Conservation (phyloP, 495 filamentous ascomycete genomes). For the Xylaria intraflava region DNA sequence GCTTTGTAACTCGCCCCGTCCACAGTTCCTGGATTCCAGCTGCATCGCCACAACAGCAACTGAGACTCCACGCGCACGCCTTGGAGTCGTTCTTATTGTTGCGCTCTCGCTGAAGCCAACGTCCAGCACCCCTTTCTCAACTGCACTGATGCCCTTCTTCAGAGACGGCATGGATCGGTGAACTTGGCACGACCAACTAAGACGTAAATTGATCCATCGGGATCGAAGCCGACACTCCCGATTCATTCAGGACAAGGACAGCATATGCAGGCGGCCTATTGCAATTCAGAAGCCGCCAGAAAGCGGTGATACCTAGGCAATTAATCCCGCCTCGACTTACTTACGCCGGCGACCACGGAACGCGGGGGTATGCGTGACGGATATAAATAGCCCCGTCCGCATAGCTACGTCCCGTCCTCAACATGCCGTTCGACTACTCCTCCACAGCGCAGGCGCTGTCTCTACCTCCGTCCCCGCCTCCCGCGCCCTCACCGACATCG, state of each 20-base stretch:
- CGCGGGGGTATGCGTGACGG: background rate
- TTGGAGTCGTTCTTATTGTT: background rate
- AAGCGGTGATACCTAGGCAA: background rate
- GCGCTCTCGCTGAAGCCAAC: background rate
- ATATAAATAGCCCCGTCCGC: background rate
- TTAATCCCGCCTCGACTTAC: background rate
- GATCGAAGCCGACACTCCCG: conserved; percentile 2
- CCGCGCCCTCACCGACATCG: conserved; percentile 8
- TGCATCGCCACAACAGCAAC: too few species aligned
- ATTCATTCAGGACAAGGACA: background rate
- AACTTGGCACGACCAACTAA: background rate
- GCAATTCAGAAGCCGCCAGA: too few species aligned
- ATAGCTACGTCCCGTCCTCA: background rate
- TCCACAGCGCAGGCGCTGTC: conserved; percentile 24
- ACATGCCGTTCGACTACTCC: conserved; percentile 23
- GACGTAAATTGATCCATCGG: background rate
- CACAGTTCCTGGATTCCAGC: too few species aligned
- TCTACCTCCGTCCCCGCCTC: conserved; percentile 12
- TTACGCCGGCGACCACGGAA: background rate
- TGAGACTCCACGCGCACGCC: too few species aligned
- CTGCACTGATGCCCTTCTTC: background rate
- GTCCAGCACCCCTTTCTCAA: background rate
- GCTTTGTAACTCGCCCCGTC: too few species aligned
- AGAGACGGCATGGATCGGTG: conserved; percentile 3
- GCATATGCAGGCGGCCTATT: too few species aligned